A percentile compares a stretch with the other conserved stretches of the same genome.
Evolutionary conservation across 371 early-diverging fungal species (phyloP).

Genomic region (Mortierella sp.): DNA sequence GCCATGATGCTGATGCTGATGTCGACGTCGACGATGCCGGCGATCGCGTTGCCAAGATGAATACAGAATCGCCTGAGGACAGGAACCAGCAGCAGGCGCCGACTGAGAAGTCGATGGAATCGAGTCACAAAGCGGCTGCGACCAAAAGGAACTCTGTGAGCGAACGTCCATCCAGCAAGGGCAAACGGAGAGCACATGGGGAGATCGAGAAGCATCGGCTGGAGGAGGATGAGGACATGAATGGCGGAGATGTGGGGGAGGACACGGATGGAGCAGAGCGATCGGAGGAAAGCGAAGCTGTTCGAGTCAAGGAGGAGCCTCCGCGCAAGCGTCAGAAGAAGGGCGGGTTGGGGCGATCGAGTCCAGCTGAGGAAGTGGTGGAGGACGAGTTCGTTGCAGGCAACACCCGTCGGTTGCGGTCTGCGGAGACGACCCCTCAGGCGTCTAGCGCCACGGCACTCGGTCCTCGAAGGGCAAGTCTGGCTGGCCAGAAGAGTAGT

Average conservation of each 20-base stretch:
- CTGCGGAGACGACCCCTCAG: conserved; percentile 15
- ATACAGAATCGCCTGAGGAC: background rate
- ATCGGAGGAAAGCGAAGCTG: conserved; percentile 9
- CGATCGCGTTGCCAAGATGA: background rate
- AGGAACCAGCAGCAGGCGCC: background rate
- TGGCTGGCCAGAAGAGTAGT: conserved; percentile 9
- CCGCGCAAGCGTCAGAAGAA: conserved; percentile 31
- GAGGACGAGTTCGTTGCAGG: background rate
- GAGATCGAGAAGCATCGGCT: conserved; percentile 14
- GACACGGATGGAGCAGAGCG: conserved; percentile 10
- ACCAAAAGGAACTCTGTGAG: conserved; percentile 21
- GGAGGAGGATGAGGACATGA: conserved; percentile 10
- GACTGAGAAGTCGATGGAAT: background rate
- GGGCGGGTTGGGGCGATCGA: background rate
- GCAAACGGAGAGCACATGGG: conserved; percentile 2
- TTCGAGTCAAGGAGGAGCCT: conserved; percentile 15
- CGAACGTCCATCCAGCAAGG: conserved; percentile 7
- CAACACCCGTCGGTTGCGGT: conserved; percentile 38
- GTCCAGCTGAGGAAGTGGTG: background rate
- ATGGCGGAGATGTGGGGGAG: background rate
- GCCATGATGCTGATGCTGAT: background rate
- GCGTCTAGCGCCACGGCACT: background rate
- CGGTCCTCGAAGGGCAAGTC: conserved; percentile 27
- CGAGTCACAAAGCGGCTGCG: conserved; percentile 8
- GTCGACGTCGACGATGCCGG: too few species aligned